Evolutionary conservation across 2,329 filamentous ascomycete genomes (phyloP).

Genomic region (Aquanectria penicillioides): DNA sequence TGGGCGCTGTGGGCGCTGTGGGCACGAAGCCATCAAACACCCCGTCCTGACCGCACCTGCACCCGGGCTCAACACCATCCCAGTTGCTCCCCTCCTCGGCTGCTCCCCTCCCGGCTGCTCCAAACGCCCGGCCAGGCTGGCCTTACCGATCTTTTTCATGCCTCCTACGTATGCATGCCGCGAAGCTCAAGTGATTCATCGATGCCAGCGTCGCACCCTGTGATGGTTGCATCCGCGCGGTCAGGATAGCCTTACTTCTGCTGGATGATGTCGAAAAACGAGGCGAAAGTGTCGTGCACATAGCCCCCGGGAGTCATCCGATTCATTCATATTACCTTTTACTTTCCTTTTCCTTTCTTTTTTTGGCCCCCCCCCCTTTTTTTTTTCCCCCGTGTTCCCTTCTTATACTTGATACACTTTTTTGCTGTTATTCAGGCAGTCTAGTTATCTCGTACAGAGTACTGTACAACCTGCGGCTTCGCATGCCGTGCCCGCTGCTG

Average conservation of each 20-base stretch:
- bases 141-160: neutral
- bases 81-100: neutral
- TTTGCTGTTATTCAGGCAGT: no score
- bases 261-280: neutral
- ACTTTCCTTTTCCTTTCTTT: no score
- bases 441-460: no score
- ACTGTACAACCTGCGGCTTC: no score
- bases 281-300: slow-evolving; percentile 4
- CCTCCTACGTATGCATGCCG: neutral
- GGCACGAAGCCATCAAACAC: no score
- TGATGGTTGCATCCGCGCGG: neutral
- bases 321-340: neutral
- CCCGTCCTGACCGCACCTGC: no score
- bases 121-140: neutral
- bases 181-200: neutral
- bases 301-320: neutral
- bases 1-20: no score
- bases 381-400: no score
- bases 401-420: no score
- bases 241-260: neutral
- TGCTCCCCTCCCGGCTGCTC: neutral
- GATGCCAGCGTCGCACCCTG: neutral
- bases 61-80: no score
- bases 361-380: no score
- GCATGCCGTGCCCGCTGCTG: no score